Evolutionary conservation across 164 flowering plant species (phyloP), one percentile per base, ranked within the genome.

Genomic region (Aristolochia fimbriata): DNA sequence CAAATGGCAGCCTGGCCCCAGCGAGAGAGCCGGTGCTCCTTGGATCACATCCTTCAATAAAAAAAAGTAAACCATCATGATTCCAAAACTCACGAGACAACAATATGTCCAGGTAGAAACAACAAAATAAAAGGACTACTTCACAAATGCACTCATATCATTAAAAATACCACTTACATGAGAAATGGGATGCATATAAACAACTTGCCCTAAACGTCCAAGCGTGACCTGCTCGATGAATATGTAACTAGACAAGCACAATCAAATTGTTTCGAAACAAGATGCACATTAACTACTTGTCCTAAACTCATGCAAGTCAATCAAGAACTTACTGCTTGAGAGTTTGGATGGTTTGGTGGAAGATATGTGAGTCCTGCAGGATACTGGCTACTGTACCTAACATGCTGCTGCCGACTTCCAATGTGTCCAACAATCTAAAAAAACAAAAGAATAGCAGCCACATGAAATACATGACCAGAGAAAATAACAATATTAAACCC

Each of bases 131-230:
- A 37, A 21, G 15, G 17, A 37, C 43, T 20, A 30, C 11, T 47
- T 59, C 15, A 23, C 22, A 10, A 46, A 46, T 19, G 2, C 15
- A 23, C 13, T 3, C n/a, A 17, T 8, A 58, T 5, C 24, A 43
- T 4, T 19, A 15, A 58, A 45, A 27, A 7, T 11, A 15, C 22
- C 49, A 59, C 88, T 82, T 78, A 88, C 96, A 63, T 82, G 80
- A 60, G 85, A 62, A 60, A 79, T 67, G 33, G 92, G 88, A 64
- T 83, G 85, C 71, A 80, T 58, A 62, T 79, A 82, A 56, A 83
- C 66, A 65, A 84, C 72, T 65, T 81, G 96, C 43, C 86, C 92
- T 16, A 71, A 11, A 53, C 88, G 77, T 65, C 90, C 87, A 71
- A 77, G 75, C 82, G 81, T 71, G 63, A 81, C 86, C 96, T 88